Percentiles rank a stretch among this genome's conserved stretches.
Conservation (phyloP, 345 rosid species). For the Eucalyptus albens region DNA sequence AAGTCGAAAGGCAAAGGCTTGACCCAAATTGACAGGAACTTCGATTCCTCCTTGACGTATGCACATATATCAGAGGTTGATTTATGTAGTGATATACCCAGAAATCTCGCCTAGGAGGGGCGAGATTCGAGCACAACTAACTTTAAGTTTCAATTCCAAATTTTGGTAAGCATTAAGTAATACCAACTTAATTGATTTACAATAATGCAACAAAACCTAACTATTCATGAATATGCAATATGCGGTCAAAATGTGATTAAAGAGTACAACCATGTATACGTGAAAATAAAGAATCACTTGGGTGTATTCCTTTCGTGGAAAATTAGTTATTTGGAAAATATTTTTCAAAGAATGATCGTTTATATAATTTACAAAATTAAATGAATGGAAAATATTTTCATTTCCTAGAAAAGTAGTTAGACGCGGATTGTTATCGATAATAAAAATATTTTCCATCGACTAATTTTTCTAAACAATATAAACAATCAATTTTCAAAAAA, state of each 20-base stretch:
- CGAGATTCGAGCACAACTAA: background rate
- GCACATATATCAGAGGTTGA: background rate
- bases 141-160: background rate
- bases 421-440: fast-evolving
- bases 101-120: background rate
- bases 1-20: background rate
- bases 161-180: background rate
- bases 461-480: too few relatives aligned
- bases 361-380: too few relatives aligned
- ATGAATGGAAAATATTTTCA: too few relatives aligned
- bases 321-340: too few relatives aligned
- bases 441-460: too few relatives aligned
- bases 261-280: background rate
- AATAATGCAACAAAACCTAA: background rate
- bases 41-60: background rate
- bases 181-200: background rate
- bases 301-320: too few relatives aligned
- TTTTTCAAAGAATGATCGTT: too few relatives aligned
- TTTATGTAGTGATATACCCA: background rate
- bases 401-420: too few relatives aligned
- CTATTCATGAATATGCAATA: background rate
- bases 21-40: background rate
- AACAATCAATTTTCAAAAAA: too few relatives aligned
- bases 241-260: background rate
- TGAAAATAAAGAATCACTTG: background rate